Conservation (phyloP, 225 moss, liverwort and hornwort genomes). For the Pleurozium schreberi region DNA sequence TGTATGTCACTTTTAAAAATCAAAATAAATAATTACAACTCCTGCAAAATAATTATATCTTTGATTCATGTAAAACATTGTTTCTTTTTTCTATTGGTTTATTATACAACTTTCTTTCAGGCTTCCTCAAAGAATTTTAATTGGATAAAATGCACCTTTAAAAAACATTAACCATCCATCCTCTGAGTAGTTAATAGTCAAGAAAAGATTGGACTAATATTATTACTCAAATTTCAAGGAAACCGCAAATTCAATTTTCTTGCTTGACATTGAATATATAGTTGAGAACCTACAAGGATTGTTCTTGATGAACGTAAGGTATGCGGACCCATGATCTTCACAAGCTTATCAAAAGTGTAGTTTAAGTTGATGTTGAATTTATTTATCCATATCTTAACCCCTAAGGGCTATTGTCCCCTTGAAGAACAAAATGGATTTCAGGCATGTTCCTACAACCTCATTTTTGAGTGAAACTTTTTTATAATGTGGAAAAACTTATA, state of each 20-base stretch:
- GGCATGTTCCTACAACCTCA: too few relatives aligned
- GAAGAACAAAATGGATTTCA: too few relatives aligned
- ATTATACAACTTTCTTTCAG: not conserved
- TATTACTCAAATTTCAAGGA: not conserved
- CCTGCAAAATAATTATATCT: not conserved
- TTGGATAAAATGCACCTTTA: not conserved
- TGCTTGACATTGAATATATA: not conserved
- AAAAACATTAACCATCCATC: not conserved
- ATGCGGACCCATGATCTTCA: rapidly evolving
- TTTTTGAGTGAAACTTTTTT: too few relatives aligned
- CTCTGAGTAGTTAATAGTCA: not conserved
- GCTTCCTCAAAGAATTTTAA: not conserved
- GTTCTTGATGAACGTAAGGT: not conserved
- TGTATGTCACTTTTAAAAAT: not conserved
- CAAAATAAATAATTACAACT: not conserved
- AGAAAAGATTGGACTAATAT: not conserved
- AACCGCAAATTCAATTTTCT: not conserved
- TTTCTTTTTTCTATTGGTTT: not conserved
- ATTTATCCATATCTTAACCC: too few relatives aligned
- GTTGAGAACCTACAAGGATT: not conserved
- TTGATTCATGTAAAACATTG: not conserved
- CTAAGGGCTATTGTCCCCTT: too few relatives aligned
- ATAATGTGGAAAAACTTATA: too few relatives aligned
- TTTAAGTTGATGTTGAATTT: too few relatives aligned
- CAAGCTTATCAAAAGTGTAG: too few relatives aligned